These are phyloP conservation scores for Suhomyces guaymorum DNA, from an alignment of 1,139 yeast genomes.

Conservation along the genomic window DNA sequence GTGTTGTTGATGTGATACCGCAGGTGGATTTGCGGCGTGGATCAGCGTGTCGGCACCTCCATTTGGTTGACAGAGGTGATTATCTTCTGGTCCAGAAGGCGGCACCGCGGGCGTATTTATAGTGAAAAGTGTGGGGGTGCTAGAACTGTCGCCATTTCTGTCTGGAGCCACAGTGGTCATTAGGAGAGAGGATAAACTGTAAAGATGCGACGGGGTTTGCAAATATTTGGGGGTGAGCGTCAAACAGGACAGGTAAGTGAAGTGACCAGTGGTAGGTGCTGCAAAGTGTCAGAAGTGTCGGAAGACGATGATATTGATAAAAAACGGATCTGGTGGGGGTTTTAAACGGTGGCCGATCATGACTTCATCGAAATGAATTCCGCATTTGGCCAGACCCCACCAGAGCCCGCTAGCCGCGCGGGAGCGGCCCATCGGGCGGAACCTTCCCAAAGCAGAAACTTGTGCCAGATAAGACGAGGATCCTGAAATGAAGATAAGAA, in stretches of 20 bases:
- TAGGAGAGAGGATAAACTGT: too few relatives aligned
- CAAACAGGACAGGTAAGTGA: background rate
- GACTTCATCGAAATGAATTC: background rate
- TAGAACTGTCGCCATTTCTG: background rate
- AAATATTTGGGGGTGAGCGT: too few relatives aligned
- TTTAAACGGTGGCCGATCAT: background rate
- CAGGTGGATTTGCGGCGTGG: constrained; percentile 3
- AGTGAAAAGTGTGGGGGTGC: constrained; percentile 2
- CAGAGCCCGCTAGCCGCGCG: background rate
- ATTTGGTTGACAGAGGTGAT: background rate
- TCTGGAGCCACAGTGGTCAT: constrained; percentile 6
- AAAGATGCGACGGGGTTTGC: background rate
- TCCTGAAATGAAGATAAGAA: too few relatives aligned
- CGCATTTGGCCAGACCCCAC: background rate
- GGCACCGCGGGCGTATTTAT: constrained; percentile 2
- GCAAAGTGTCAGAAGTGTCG: too few relatives aligned
- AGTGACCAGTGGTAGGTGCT: background rate
- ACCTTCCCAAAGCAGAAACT: background rate
- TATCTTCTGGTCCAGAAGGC: constrained; percentile 1
- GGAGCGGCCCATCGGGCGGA: background rate
- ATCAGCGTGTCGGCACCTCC: constrained; percentile 5
- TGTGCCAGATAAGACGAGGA: too few relatives aligned
- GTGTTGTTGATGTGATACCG: too few relatives aligned
- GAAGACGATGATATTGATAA: too few relatives aligned
- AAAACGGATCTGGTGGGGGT: too few relatives aligned